Evolutionary conservation across 2,329 filamentous ascomycete genomes (phyloP).

Genomic region (Didymella pomorum): DNA sequence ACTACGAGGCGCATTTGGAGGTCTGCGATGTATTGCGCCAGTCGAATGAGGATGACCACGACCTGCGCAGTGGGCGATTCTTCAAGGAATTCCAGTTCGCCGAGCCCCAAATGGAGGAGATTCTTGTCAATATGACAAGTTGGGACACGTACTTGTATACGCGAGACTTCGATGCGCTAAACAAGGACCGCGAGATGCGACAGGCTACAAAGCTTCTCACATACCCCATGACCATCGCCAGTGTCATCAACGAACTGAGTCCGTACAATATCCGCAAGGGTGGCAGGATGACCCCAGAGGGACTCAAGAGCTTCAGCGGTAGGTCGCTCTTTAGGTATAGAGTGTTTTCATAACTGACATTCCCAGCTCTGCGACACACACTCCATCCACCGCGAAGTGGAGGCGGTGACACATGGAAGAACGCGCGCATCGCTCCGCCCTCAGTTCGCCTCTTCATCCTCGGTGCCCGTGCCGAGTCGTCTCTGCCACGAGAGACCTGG

Average conservation of each 20-base stretch:
- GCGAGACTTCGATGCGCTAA: slow-evolving; percentile 87
- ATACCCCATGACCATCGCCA: slow-evolving; percentile 90
- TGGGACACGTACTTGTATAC: slow-evolving; percentile 98
- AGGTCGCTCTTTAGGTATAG: slow-evolving; percentile 48
- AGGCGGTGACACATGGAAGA: slow-evolving; percentile 75
- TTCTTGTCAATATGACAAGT: slow-evolving; percentile 94
- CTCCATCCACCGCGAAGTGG: slow-evolving; percentile 87
- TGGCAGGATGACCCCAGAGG: slow-evolving; percentile 82
- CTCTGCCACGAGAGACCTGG: slow-evolving; percentile 92
- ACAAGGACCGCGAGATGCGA: slow-evolving; percentile 87
- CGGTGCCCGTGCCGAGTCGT: slow-evolving; percentile 96
- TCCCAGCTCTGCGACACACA: slow-evolving; percentile 84
- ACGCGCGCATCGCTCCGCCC: slow-evolving; percentile 82
- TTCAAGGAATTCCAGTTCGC: slow-evolving; percentile 96
- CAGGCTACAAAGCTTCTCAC: slow-evolving; percentile 93
- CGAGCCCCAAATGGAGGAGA: slow-evolving; percentile 87
- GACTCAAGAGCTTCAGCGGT: slow-evolving; percentile 93
- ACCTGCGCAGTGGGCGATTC: slow-evolving; percentile 85
- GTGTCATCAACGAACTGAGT: slow-evolving; percentile 91
- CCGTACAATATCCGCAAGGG: slow-evolving; percentile 83
- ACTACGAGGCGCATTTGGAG: slow-evolving; percentile 91
- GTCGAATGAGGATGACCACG: slow-evolving; percentile 98
- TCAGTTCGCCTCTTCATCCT: slow-evolving; percentile 92
- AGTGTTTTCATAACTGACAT: slow-evolving; percentile 19
- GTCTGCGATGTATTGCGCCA: slow-evolving; percentile 90